These are phyloP conservation scores for Paraconiothyrium sp. DNA, from an alignment of 2,329 filamentous ascomycete genomes.

Conservation along the genomic window DNA sequence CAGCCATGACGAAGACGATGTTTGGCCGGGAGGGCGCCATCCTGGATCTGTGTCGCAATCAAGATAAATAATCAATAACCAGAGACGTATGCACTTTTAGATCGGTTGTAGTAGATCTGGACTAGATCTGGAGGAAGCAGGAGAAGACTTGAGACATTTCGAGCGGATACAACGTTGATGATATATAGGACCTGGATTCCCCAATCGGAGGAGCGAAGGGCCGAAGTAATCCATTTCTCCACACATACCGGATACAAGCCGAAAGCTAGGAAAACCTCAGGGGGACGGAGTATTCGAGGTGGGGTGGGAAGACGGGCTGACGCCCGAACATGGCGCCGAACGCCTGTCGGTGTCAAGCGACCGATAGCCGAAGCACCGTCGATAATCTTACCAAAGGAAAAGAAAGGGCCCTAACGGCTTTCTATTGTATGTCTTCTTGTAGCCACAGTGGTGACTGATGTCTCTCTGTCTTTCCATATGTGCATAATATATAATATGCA, in stretches of 20 bases:
- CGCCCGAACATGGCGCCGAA: not conserved
- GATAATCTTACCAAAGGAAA: too few species aligned
- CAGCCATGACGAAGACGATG: slow-evolving; percentile 65
- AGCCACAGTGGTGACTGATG: too few species aligned
- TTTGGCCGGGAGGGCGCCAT: slow-evolving; percentile 41
- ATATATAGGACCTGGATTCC: not conserved
- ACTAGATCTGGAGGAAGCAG: not conserved
- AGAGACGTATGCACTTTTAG: too few species aligned
- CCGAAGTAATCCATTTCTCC: not conserved
- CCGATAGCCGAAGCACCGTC: not conserved
- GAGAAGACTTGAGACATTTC: not conserved
- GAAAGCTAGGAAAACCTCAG: not conserved
- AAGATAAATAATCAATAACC: too few species aligned
- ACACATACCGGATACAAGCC: not conserved
- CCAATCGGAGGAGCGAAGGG: slow-evolving; percentile 1
- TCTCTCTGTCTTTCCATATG: too few species aligned
- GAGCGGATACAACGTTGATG: not conserved
- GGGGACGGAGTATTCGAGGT: not conserved
- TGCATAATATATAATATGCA: too few species aligned
- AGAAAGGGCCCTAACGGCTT: too few species aligned
- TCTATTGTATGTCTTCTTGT: too few species aligned
- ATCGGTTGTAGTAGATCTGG: not conserved
- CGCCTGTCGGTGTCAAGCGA: not conserved
- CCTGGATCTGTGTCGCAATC: not conserved
- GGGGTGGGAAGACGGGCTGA: not conserved